Evolutionary conservation across 345 rosid species (phyloP).

Genomic region (Passiflora organensis): DNA sequence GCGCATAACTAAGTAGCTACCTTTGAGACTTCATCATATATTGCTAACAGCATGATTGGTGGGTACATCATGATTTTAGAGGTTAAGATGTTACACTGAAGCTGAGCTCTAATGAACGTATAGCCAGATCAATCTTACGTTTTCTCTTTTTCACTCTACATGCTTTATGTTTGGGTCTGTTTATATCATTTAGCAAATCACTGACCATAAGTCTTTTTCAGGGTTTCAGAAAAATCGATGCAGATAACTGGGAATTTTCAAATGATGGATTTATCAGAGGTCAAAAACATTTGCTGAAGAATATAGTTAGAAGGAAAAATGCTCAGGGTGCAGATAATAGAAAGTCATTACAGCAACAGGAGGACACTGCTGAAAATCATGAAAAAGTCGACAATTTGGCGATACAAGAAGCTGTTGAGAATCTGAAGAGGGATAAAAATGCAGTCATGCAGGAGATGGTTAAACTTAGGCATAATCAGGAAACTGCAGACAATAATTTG

Average conservation of each 20-base stretch:
- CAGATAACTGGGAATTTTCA: constrained; percentile 86
- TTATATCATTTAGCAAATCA: too few species aligned
- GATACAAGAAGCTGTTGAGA: constrained; percentile 77
- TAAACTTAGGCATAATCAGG: constrained; percentile 69
- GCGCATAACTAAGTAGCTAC: too few species aligned
- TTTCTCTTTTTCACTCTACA: too few species aligned
- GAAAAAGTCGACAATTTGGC: constrained; percentile 29
- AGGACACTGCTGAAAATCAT: constrained; percentile 23
- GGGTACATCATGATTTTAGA: too few species aligned
- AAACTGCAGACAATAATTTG: constrained; percentile 60
- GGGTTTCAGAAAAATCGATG: constrained; percentile 87
- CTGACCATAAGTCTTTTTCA: constrained; percentile 27
- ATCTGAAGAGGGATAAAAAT: constrained; percentile 60
- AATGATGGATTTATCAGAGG: constrained; percentile 76
- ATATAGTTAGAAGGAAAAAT: constrained; percentile 62
- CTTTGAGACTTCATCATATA: too few species aligned
- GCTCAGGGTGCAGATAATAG: constrained; percentile 46
- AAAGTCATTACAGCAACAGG: constrained; percentile 28
- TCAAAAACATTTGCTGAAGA: constrained; percentile 65
- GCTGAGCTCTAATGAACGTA: too few species aligned
- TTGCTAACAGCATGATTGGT: too few species aligned
- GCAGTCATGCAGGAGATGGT: constrained; percentile 61
- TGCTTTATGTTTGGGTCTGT: too few species aligned
- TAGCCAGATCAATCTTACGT: too few species aligned
- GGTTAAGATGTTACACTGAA: too few species aligned